phyloP scores from a whole-genome alignment of 208 protist genomes.

The Vickermania spadyakhi region DNA sequence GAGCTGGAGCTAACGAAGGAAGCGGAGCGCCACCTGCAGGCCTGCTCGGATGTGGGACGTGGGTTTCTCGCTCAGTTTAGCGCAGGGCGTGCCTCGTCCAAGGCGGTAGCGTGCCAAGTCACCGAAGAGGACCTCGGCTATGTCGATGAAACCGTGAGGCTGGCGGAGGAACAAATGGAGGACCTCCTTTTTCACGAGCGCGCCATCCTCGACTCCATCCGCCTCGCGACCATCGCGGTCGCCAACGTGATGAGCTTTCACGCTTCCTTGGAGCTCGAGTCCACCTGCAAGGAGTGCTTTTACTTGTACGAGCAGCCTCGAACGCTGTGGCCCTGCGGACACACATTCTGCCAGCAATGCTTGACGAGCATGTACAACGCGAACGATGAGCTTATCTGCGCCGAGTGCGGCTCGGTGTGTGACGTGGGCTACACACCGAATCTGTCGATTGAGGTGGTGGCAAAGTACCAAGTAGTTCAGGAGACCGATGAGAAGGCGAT shows the following conservation, averaged over 20 bases:
- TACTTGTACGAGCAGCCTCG: constrained; percentile 72
- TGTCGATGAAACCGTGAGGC: constrained; percentile 42
- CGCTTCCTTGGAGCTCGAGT: constrained; percentile 76
- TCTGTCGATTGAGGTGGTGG: constrained; percentile 55
- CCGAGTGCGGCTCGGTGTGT: constrained; percentile 73
- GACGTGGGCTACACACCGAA: constrained; percentile 84
- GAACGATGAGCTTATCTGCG: constrained; percentile 72
- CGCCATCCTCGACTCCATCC: constrained; percentile 40
- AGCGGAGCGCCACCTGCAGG: constrained; percentile 6
- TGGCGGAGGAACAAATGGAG: constrained; percentile 52
- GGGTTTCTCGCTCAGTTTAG: constrained; percentile 60
- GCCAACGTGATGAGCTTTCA: constrained; percentile 81
- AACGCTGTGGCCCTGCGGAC: constrained; percentile 83
- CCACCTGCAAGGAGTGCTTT: constrained; percentile 83
- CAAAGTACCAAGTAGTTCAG: constrained; percentile 51
- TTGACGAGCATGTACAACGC: constrained; percentile 67
- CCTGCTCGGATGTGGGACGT: constrained; percentile 12
- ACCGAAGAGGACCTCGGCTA: constrained; percentile 64
- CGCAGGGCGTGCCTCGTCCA: constrained; percentile 13
- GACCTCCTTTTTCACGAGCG: constrained; percentile 63
- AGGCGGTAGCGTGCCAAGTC: constrained; percentile 54
- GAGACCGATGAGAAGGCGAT: background rate
- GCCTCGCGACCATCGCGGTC: constrained; percentile 47
- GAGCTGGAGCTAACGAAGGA: background rate
- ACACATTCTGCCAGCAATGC: constrained; percentile 80